phyloP scores from a whole-genome alignment of 345 rosid genomes.

The Linum usitatissimum region DNA sequence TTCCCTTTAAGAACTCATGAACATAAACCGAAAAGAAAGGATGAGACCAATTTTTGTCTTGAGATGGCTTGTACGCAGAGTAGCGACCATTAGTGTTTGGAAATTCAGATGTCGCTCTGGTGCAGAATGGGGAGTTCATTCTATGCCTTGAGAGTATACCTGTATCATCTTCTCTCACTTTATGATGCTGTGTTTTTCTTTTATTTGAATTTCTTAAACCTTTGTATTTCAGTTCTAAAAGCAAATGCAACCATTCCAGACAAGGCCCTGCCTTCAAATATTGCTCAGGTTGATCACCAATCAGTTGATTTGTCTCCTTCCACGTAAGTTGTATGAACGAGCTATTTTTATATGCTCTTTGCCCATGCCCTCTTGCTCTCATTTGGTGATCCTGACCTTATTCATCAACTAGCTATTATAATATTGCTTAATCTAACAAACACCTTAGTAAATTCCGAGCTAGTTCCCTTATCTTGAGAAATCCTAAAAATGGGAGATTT shows the following conservation, averaged over 20 bases:
- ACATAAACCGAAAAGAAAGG: too few species aligned
- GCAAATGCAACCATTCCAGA: slow-evolving; percentile 59
- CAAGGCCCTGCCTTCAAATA: slow-evolving; percentile 49
- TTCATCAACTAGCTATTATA: too few species aligned
- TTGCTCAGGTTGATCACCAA: slow-evolving; percentile 59
- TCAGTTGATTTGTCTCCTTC: slow-evolving; percentile 56
- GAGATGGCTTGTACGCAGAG: too few species aligned
- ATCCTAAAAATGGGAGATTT: too few species aligned
- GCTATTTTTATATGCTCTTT: not conserved
- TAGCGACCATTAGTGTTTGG: not conserved
- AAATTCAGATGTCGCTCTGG: not conserved
- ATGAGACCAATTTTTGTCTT: too few species aligned
- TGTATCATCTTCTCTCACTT: not conserved
- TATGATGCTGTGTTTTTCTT: not conserved
- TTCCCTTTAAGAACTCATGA: too few species aligned
- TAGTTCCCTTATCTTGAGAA: too few species aligned
- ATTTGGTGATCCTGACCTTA: not conserved
- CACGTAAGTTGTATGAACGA: slow-evolving; percentile 35
- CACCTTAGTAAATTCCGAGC: too few species aligned
- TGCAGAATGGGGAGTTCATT: too few species aligned
- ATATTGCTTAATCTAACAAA: too few species aligned
- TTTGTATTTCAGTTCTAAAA: slow-evolving; percentile 60
- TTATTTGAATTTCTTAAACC: not conserved
- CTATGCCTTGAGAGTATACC: not conserved
- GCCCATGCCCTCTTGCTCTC: slow-evolving; percentile 3